A percentile compares a stretch with the other conserved stretches of the same genome.
Evolutionary conservation across 306 rosid genomes (phyloP).

Genomic region (Quercus engelmannii): DNA sequence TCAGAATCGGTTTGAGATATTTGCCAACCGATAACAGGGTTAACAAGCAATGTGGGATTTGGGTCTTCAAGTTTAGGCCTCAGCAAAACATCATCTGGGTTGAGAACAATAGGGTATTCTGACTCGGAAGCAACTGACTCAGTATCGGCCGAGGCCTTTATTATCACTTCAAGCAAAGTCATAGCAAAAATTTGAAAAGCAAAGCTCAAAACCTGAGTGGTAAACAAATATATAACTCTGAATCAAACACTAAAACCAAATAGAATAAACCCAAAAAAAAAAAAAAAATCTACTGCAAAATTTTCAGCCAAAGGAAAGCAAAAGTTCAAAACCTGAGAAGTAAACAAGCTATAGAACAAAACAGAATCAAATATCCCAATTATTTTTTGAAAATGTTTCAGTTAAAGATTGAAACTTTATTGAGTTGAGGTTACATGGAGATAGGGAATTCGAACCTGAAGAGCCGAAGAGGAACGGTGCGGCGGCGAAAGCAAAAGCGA

Average conservation of each 20-base stretch:
- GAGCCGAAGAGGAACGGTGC: background rate
- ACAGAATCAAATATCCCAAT: background rate
- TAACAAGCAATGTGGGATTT: conserved; percentile 29
- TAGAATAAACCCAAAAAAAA: too few species aligned
- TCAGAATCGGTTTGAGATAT: conserved; percentile 47
- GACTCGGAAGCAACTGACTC: conserved; percentile 30
- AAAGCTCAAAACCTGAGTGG: background rate
- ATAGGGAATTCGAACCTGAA: background rate
- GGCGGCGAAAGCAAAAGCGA: background rate
- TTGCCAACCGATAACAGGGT: conserved; percentile 59
- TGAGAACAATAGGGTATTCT: conserved; percentile 65
- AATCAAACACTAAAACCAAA: background rate
- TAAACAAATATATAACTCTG: background rate
- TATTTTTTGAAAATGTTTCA: too few species aligned
- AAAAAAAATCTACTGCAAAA: too few species aligned
- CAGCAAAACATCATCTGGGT: conserved; percentile 52
- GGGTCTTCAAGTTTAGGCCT: conserved; percentile 38
- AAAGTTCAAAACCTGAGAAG: background rate
- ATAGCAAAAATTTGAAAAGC: conserved; percentile 27
- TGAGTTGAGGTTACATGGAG: background rate
- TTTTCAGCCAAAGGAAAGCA: background rate
- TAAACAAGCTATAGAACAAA: background rate
- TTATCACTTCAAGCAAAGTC: conserved; percentile 66
- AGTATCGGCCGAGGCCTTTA: conserved; percentile 27
- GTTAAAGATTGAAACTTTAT: background rate